These are phyloP conservation scores for Alliaria petiolata DNA, from an alignment of 345 rosid genomes.

Conservation along the genomic window DNA sequence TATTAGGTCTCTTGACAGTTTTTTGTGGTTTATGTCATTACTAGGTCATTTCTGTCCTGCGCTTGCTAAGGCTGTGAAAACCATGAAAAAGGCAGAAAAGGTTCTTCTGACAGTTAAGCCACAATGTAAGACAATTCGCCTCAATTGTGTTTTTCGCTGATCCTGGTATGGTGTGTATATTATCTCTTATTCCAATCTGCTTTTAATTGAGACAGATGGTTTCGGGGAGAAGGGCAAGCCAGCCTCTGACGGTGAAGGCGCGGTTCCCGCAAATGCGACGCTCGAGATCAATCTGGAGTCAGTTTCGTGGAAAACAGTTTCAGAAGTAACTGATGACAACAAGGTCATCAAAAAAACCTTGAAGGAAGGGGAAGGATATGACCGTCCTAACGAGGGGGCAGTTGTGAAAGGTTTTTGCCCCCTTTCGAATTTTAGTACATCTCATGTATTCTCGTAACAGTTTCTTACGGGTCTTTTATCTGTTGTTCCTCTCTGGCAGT, in stretches of 20 bases:
- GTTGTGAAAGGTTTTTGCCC: conserved; percentile 61
- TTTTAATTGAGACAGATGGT: conserved; percentile 51
- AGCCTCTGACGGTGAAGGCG: conserved; percentile 46
- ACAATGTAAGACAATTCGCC: conserved; percentile 23
- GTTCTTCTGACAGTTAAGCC: conserved; percentile 69
- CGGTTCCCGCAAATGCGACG: conserved; percentile 77
- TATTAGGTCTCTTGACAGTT: background rate
- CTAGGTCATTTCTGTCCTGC: conserved; percentile 89
- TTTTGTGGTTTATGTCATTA: background rate
- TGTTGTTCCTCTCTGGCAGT: conserved; percentile 48
- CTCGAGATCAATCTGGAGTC: conserved; percentile 61
- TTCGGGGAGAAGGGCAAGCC: conserved; percentile 86
- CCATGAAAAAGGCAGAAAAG: conserved; percentile 88
- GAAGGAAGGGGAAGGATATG: conserved; percentile 91
- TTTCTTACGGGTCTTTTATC: background rate
- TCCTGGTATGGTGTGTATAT: background rate
- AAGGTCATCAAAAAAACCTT: conserved; percentile 76
- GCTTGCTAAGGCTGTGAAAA: conserved; percentile 68
- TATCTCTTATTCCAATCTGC: background rate
- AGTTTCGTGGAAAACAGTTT: conserved; percentile 82
- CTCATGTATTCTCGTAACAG: background rate
- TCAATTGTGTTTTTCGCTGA: background rate
- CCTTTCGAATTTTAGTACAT: background rate
- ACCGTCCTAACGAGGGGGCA: conserved; percentile 78
- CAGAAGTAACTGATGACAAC: conserved; percentile 77